These are phyloP conservation scores for Claviceps fusiformis DNA, from an alignment of 2,329 filamentous ascomycete species.

Conservation along the genomic window DNA sequence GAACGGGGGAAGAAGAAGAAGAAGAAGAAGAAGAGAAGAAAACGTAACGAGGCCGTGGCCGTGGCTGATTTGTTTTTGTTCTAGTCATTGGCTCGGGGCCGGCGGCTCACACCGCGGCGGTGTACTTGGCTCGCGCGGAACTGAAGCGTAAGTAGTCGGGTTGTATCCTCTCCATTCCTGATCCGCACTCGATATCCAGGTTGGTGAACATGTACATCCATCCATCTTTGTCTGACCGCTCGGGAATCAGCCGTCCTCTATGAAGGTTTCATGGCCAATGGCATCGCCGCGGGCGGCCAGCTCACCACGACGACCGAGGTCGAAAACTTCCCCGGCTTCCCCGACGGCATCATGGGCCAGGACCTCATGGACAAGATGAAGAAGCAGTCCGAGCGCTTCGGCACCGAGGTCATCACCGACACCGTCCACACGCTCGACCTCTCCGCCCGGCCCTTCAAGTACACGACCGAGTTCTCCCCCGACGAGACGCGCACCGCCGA, in stretches of 20 bases:
- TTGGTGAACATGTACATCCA: too few species aligned
- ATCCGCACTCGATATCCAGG: too few species aligned
- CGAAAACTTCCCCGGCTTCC: constrained; percentile 96
- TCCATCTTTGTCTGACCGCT: too few species aligned
- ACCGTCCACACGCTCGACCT: constrained; percentile 85
- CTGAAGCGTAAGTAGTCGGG: constrained; percentile 51
- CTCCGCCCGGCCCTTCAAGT: constrained; percentile 73
- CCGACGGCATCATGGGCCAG: constrained; percentile 70
- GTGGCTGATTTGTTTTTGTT: constrained; percentile 2
- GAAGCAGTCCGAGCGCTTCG: constrained; percentile 79
- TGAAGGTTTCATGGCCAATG: constrained; percentile 95
- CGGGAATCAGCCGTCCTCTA: constrained; percentile 60
- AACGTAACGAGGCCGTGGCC: background rate
- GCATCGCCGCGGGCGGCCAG: constrained; percentile 90
- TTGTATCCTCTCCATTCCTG: too few species aligned
- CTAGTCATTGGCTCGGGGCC: constrained; percentile 83
- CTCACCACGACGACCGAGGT: constrained; percentile 96
- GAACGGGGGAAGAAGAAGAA: background rate
- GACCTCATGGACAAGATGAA: constrained; percentile 96
- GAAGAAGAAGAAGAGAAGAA: background rate
- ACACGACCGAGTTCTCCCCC: constrained; percentile 81
- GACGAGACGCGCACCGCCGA: constrained; percentile 79
- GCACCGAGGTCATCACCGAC: constrained; percentile 85
- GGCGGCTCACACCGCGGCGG: constrained; percentile 90
- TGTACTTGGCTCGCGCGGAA: constrained; percentile 91